A percentile compares a stretch with the other conserved stretches of the same genome.
These are phyloP conservation scores for Colletotrichum chrysophilum DNA, from an alignment of 2,329 filamentous ascomycete genomes.

Conservation along the genomic window DNA sequence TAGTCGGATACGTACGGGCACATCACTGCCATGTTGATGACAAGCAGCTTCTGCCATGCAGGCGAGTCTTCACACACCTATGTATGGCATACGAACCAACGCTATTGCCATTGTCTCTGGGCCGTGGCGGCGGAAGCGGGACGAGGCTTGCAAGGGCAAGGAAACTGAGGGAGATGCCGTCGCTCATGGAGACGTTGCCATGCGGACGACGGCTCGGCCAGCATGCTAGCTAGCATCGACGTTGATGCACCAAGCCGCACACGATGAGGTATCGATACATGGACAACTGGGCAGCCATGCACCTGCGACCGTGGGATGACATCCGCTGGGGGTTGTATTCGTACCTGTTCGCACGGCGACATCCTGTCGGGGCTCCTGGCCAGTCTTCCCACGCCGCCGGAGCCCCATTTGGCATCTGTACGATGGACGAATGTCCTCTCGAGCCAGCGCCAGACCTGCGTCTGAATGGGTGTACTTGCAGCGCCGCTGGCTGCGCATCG, in stretches of 20 bases:
- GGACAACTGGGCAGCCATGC: conserved; percentile 41
- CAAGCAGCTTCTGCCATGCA: background rate
- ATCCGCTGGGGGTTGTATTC: conserved; percentile 20
- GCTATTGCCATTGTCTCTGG: background rate
- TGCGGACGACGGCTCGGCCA: conserved; percentile 10
- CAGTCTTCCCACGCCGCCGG: background rate
- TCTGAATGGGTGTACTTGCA: conserved; percentile 4
- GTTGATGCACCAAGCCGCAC: background rate
- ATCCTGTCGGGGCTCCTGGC: background rate
- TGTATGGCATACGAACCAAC: background rate
- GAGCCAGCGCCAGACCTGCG: background rate
- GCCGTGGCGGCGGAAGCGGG: background rate
- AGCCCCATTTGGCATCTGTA: conserved; percentile 21
- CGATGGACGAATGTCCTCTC: conserved; percentile 9
- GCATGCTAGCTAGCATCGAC: background rate
- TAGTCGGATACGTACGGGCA: background rate
- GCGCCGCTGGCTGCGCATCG: conserved; percentile 9
- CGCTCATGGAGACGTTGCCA: conserved; percentile 1
- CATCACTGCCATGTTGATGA: background rate
- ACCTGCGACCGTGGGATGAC: conserved; percentile 27
- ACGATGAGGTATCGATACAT: conserved; percentile 36
- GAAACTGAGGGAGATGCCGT: background rate
- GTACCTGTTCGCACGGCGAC: background rate
- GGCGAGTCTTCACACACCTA: background rate
- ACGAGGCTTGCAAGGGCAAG: background rate